Base-by-base conservation (phyloP, 2,329 filamentous ascomycete genomes). In the Colletotrichum sp. region DNA sequence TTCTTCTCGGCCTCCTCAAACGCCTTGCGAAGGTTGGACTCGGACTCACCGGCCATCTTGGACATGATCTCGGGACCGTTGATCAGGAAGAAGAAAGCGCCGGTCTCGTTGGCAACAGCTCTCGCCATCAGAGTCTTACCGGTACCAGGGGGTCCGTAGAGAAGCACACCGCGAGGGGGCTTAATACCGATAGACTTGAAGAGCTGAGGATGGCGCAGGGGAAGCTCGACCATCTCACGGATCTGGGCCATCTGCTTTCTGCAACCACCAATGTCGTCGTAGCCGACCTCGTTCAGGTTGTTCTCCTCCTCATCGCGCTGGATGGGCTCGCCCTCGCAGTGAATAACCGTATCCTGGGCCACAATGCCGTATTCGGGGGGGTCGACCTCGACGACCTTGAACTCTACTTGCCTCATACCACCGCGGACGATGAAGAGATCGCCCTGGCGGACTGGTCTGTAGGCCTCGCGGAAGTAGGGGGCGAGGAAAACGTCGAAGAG, bases 131-230 rank as follows among this genome's bases (percentile, higher is more conserved):
- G 89, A 49, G 97, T 99, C 92, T 99, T 99, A 94, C 97, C 97
- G 79, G 97, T 99, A 95, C 97, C 97, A 13, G 97, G 97, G 82
- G 97, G 97, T 79, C 97, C 97, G 86, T 95, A 96, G 83, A 99
- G 95, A 84, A 99, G 92, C 83, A 99, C 98, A 93, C 97, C 97
- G 83, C 97, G 96, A 62, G 97, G 97, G 72, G 97, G 97, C 92
- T 99, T 99, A 90, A 99, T 98, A 92, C 97, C 97, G 84, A 99
- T 99, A 55, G 96, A 99, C 91, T 99, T 99, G 94, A 99, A 99
- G 67, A 99, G 94, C 87, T 99, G 97, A 77, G 97, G 97, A 87
- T 99, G 97, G 83, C 97, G 94, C 78, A 99, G 92, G 77, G 97
- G 97, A 80, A 99, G 90, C 91, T 99, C 97, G 79, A 99, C 97